phyloP scores from a whole-genome alignment of 345 rosid genomes.

The Aurinia saxatilis region DNA sequence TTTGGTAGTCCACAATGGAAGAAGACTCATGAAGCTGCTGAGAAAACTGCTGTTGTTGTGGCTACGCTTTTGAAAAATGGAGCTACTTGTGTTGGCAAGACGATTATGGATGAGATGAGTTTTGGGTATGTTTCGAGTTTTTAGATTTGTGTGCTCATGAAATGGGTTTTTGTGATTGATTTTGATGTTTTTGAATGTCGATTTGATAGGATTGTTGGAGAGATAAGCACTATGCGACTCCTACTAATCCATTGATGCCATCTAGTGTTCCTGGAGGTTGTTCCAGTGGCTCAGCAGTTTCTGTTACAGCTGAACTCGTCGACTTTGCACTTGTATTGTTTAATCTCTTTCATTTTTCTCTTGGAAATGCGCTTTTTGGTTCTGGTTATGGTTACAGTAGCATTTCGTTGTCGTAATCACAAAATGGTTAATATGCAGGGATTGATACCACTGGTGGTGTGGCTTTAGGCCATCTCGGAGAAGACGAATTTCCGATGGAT shows the following conservation, averaged over 20 bases:
- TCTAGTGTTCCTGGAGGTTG: conserved; percentile 81
- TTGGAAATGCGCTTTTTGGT: not conserved
- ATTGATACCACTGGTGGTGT: conserved; percentile 68
- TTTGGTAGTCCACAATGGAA: conserved; percentile 85
- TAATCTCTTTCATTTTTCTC: not conserved
- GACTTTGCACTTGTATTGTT: conserved; percentile 71
- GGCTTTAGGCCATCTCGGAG: conserved; percentile 92
- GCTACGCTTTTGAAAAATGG: conserved; percentile 69
- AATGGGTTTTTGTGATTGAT: not conserved
- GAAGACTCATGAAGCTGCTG: conserved; percentile 67
- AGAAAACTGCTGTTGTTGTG: conserved; percentile 59
- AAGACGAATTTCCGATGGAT: too few relatives aligned
- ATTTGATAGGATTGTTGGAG: conserved; percentile 55
- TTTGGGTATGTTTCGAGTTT: conserved; percentile 46
- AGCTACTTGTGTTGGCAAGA: conserved; percentile 89
- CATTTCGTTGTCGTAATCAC: too few relatives aligned
- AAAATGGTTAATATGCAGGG: conserved; percentile 42
- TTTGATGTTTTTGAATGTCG: conserved; percentile 11
- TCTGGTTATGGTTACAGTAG: not conserved
- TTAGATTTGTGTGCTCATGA: not conserved
- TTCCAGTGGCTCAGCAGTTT: conserved; percentile 94
- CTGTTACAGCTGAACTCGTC: conserved; percentile 76
- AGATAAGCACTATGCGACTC: conserved; percentile 79
- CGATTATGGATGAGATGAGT: conserved; percentile 76
- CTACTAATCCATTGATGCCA: conserved; percentile 61